Evolutionary conservation across 768 basidiomycete species (phyloP).

Genomic region (Boletellus emodensis): DNA sequence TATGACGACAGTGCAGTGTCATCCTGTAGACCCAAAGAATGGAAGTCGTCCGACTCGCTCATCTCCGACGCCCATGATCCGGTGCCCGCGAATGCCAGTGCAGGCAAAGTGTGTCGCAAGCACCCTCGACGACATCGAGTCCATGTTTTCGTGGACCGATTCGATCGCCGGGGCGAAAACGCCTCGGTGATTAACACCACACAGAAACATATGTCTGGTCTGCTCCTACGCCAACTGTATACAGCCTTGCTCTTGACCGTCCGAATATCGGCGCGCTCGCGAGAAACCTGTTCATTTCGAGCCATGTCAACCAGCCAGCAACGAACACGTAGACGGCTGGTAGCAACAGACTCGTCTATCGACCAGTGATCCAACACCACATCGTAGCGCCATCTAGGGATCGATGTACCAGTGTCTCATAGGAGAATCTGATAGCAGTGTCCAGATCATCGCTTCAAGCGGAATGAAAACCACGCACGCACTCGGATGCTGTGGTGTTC

Average conservation of each 20-base stretch:
- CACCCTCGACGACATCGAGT: too few relatives aligned
- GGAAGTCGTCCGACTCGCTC: slow-evolving; percentile 11
- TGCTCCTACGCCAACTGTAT: background rate
- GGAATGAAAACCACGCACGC: background rate
- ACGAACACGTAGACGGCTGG: too few relatives aligned
- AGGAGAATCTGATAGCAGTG: slow-evolving; percentile 3
- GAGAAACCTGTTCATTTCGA: background rate
- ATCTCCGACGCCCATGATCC: slow-evolving; percentile 1
- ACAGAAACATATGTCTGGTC: background rate
- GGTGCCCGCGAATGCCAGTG: slow-evolving; percentile 12
- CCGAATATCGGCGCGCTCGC: background rate
- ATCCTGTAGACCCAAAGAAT: slow-evolving; percentile 8
- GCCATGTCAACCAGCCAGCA: background rate
- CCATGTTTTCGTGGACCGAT: background rate
- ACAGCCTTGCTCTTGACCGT: background rate
- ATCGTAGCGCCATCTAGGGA: too few relatives aligned
- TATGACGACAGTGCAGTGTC: slow-evolving; percentile 9
- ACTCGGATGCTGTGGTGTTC: slow-evolving; percentile 13
- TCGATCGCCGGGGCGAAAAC: slow-evolving; percentile 1
- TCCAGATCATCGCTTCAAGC: slow-evolving; percentile 4
- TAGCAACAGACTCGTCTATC: too few relatives aligned
- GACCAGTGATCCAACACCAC: too few relatives aligned
- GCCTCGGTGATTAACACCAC: slow-evolving; percentile 7
- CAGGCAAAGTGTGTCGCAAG: too few relatives aligned
- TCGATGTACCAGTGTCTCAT: background rate